phyloP scores from a whole-genome alignment of 305 asterid genomes.

The Nicotiana rustica region DNA sequence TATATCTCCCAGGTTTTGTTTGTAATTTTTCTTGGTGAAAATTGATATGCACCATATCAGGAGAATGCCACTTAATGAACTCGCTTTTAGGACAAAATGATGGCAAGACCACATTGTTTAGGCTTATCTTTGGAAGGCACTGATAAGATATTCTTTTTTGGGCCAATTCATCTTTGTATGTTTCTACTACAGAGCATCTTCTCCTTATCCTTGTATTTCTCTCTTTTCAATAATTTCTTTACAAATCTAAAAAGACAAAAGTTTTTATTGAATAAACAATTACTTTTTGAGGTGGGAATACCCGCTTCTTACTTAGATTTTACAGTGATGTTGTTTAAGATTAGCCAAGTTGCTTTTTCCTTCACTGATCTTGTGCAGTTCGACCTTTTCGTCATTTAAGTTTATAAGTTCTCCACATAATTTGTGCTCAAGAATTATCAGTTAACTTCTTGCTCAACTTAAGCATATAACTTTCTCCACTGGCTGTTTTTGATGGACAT shows the following conservation, averaged over 20 bases:
- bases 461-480: conserved; percentile 22
- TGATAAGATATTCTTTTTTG: neutral
- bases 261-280: conserved; percentile 2
- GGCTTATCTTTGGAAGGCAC: conserved; percentile 27
- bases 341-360: neutral
- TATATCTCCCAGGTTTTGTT: neutral
- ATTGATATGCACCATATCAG: neutral
- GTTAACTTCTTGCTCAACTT: conserved; percentile 1
- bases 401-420: neutral
- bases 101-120: neutral
- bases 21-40: conserved; percentile 10
- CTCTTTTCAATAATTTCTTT: neutral
- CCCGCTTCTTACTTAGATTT: neutral
- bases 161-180: neutral
- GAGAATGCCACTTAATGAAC: conserved; percentile 16
- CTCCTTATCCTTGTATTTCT: neutral
- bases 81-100: conserved; percentile 8
- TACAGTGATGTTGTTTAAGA: conserved; percentile 21
- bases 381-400: neutral
- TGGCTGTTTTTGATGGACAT: conserved; percentile 36
- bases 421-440: neutral
- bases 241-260: neutral
- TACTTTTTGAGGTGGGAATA: conserved; percentile 1
- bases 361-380: neutral
- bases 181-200: neutral